A percentile compares a stretch with the other conserved stretches of the same genome.
phyloP scores from a whole-genome alignment of 2,329 filamentous ascomycete genomes.

The Apiospora phragmitis region DNA sequence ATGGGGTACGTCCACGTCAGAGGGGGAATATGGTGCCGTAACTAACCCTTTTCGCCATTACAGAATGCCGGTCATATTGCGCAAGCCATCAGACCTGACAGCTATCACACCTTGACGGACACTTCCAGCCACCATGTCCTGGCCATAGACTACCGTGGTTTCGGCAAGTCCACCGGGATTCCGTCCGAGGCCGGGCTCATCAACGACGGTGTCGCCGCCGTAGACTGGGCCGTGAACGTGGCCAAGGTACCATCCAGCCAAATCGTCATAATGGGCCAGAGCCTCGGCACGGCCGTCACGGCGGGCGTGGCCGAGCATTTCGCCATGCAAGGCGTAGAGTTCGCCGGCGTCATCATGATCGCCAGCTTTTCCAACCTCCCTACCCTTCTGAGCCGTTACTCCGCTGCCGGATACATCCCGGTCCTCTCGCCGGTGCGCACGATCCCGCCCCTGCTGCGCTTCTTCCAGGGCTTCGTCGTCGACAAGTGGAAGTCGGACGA shows the following conservation, averaged over 20 bases:
- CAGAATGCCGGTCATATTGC: conserved; percentile 86
- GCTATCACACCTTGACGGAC: conserved; percentile 75
- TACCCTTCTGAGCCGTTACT: conserved; percentile 56
- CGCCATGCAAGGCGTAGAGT: conserved; percentile 40
- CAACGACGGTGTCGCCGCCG: conserved; percentile 51
- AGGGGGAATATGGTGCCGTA: neutral
- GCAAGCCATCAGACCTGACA: conserved; percentile 72
- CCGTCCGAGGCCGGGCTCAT: conserved; percentile 58
- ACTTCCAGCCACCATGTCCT: conserved; percentile 66
- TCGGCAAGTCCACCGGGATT: conserved; percentile 51
- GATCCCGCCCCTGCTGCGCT: conserved; percentile 46
- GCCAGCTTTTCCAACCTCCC: conserved; percentile 58
- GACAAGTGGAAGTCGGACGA: conserved; percentile 54
- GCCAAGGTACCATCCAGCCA: conserved; percentile 53
- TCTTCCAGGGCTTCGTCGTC: conserved; percentile 47
- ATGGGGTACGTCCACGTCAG: neutral
- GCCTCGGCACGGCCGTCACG: conserved; percentile 52
- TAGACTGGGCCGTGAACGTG: conserved; percentile 53
- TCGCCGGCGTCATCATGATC: conserved; percentile 56
- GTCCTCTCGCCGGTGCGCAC: conserved; percentile 51
- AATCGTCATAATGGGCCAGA: conserved; percentile 61
- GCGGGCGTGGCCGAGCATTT: conserved; percentile 33
- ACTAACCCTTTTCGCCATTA: conserved; percentile 34
- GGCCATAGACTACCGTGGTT: conserved; percentile 63
- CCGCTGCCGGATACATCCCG: conserved; percentile 58